These are phyloP conservation scores for Nemania sp. DNA, from an alignment of 2,329 filamentous ascomycete species.

Conservation along the genomic window DNA sequence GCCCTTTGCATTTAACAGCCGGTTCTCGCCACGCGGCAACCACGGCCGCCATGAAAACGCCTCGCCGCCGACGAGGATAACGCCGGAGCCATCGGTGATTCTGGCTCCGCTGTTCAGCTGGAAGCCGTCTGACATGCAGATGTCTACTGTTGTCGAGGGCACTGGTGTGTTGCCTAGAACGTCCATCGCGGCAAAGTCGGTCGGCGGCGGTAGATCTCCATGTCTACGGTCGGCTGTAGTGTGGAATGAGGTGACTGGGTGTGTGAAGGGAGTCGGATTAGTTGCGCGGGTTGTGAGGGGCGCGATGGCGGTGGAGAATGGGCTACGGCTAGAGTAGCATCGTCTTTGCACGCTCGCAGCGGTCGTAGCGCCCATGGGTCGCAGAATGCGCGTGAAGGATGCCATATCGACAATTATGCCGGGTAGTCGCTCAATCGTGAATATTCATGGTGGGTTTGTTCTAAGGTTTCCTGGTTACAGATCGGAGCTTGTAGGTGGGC, in stretches of 20 bases:
- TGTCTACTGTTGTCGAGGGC: slow-evolving; percentile 86
- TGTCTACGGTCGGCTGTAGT: slow-evolving; percentile 36
- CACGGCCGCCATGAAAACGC: slow-evolving; percentile 92
- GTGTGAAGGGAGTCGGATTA: slow-evolving; percentile 13
- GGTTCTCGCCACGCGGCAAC: slow-evolving; percentile 58
- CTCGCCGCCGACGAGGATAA: slow-evolving; percentile 86
- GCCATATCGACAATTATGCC: slow-evolving; percentile 42
- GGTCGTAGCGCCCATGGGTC: slow-evolving; percentile 34
- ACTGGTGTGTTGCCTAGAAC: slow-evolving; percentile 80
- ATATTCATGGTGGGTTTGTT: slow-evolving; percentile 24
- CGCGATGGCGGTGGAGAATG: slow-evolving; percentile 26
- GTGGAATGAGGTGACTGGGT: slow-evolving; percentile 42
- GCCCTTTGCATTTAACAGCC: slow-evolving; percentile 78
- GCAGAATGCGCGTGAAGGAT: slow-evolving; percentile 39
- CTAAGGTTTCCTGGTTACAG: slow-evolving; percentile 15
- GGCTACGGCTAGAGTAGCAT: slow-evolving; percentile 28
- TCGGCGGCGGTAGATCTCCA: slow-evolving; percentile 53
- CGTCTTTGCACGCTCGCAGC: slow-evolving; percentile 34
- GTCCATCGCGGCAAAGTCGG: slow-evolving; percentile 80
- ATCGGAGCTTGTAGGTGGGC: slow-evolving; percentile 29
- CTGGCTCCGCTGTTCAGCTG: slow-evolving; percentile 83
- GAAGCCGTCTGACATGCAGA: slow-evolving; percentile 86
- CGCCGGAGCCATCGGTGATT: slow-evolving; percentile 75
- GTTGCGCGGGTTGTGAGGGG: slow-evolving; percentile 13
- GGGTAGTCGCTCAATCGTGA: slow-evolving; percentile 7